Conservation (phyloP, 352 stramenopile species). For the Pythium pyrilobum region DNA sequence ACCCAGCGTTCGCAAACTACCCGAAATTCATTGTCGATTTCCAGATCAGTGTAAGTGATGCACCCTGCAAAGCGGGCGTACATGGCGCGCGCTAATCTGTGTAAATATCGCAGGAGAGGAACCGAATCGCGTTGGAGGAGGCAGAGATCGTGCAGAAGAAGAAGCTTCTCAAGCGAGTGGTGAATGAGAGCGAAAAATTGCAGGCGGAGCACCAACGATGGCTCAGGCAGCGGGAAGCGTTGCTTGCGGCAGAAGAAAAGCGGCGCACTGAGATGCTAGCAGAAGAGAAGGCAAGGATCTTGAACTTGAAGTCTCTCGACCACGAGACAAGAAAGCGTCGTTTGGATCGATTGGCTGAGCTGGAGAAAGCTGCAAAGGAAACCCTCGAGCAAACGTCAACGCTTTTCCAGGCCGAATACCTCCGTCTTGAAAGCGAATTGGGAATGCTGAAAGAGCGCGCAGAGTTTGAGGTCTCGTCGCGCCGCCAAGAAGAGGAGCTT, state of each 20-base stretch:
- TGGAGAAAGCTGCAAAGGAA: slow-evolving; percentile 58
- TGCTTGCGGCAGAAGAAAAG: slow-evolving; percentile 60
- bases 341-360: slow-evolving; percentile 49
- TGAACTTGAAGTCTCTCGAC: slow-evolving; percentile 67
- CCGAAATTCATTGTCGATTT: slow-evolving; percentile 80
- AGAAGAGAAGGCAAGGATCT: slow-evolving; percentile 57
- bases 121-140: slow-evolving; percentile 77
- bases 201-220: slow-evolving; percentile 60
- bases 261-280: slow-evolving; percentile 49
- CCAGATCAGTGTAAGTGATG: slow-evolving; percentile 66
- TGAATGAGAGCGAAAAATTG: slow-evolving; percentile 44
- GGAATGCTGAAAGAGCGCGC: slow-evolving; percentile 51
- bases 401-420: slow-evolving; percentile 58
- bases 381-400: slow-evolving; percentile 57
- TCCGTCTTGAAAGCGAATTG: slow-evolving; percentile 46
- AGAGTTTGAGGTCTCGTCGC: slow-evolving; percentile 64
- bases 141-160: slow-evolving; percentile 60
- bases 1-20: slow-evolving; percentile 76
- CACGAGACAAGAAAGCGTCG: slow-evolving; percentile 58
- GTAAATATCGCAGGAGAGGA: slow-evolving; percentile 70
- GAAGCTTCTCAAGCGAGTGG: slow-evolving; percentile 46
- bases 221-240: slow-evolving; percentile 49
- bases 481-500: slow-evolving; percentile 72
- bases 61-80: not conserved
- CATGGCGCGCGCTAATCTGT: too few species aligned